Base-by-base conservation (phyloP, 2,329 filamentous ascomycete species). In the Ceratocystis diversiconidia region DNA sequence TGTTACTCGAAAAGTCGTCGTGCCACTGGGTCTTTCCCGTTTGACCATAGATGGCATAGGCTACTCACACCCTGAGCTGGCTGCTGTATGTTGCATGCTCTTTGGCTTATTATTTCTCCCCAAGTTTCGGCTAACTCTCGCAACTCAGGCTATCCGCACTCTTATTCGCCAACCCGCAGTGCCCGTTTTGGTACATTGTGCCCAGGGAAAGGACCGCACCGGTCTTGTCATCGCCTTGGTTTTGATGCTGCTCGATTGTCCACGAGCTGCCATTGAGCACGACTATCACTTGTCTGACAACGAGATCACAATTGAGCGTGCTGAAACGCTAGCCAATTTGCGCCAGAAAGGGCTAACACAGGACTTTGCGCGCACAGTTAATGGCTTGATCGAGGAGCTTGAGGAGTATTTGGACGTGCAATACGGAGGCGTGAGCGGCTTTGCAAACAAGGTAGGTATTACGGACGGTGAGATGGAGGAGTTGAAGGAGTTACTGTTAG, bases 131-230 rank as follows among this genome's bases (percentile, higher is more conserved):
- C 36, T 41, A 41, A 41, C 36, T 15, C 36, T 15, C 46, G n/a
- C 15, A 12, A 43, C 60, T 3, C 22, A 57, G 36, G 12, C 17
- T 36, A 63, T 67, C 19, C 48, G 62, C 17, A 15, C 57, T 3
- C 43, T 66, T 7, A 22, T 55, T 15, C 55, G 41, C 30, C 59
- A 55, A 59, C 17, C 84, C 85, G 69, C 61, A 17, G 32, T 60
- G 25, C 90, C 90, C 0, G 74, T 85, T 0, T 72, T 95, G 6
- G 76, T 94, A 1, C 90, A 95, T 74, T 96, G 91, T 74, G 94
- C 90, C 0, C 90, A 95, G 71, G 91, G 91, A 66, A 96, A 95
- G 73, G 91, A 95, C 72, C 82, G 91, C 1, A 77, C 76, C 65
- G 91, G 91, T 0, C 76, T 95, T 12, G 78, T 89, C 10, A 78